These are phyloP conservation scores for Coemansia erecta DNA, from an alignment of 192 early-diverging fungal genomes.

Conservation along the genomic window DNA sequence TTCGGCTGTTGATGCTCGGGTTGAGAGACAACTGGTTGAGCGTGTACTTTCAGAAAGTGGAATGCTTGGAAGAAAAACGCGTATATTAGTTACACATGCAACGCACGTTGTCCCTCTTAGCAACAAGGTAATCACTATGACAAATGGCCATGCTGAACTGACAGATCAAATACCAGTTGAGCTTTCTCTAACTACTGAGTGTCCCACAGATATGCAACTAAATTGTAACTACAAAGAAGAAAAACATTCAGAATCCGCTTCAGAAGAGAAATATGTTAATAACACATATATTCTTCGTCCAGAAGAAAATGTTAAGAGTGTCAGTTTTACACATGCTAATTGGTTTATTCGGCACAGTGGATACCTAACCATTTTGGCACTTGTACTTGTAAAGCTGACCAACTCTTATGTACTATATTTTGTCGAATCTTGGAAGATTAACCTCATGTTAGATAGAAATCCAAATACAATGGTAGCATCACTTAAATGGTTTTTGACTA, in stretches of 20 bases:
- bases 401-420: background rate
- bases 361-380: background rate
- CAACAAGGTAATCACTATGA: constrained; percentile 18
- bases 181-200: background rate
- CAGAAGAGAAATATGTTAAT: too few species aligned
- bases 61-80: constrained; percentile 22
- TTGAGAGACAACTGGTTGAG: constrained; percentile 30
- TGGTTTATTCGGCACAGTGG: background rate
- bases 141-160: background rate
- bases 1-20: constrained; percentile 30
- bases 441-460: background rate
- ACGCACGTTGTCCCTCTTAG: constrained; percentile 31
- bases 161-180: background rate
- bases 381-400: background rate
- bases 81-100: constrained; percentile 43
- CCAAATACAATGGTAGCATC: background rate
- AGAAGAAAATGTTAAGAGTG: background rate
- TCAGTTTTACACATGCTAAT: background rate
- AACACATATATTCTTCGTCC: background rate
- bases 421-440: background rate
- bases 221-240: background rate
- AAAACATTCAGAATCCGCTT: background rate
- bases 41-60: constrained; percentile 24
- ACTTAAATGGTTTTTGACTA: background rate
- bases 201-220: background rate